A percentile compares a stretch with the other conserved stretches of the same genome.
Evolutionary conservation across 2,329 filamentous ascomycete species (phyloP).

Genomic region (Pseudogymnoascus destructans): DNA sequence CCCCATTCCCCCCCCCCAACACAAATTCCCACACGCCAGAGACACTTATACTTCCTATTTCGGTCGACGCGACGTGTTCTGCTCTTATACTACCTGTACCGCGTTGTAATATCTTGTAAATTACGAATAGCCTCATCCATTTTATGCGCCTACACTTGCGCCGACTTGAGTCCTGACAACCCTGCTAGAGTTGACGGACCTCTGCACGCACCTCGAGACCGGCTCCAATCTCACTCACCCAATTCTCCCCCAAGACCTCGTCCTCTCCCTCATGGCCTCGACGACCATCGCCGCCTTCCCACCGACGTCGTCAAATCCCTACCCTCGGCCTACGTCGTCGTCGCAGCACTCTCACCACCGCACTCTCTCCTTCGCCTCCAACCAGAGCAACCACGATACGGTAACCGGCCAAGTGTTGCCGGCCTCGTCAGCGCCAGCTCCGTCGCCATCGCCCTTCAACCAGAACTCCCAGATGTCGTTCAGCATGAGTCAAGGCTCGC

Average conservation of each 20-base stretch:
- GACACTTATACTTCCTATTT: conserved; percentile 13
- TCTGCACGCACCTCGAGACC: conserved; percentile 1
- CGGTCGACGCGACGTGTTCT: conserved; percentile 10
- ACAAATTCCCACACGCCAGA: conserved; percentile 6
- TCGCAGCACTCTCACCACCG: not conserved
- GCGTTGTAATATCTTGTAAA: conserved; percentile 1
- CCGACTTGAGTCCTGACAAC: not conserved
- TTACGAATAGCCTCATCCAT: conserved; percentile 6
- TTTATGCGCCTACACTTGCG: not conserved
- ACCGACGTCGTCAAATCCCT: not conserved
- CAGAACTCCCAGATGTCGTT: conserved; percentile 22
- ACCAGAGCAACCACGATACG: not conserved
- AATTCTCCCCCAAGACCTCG: not conserved
- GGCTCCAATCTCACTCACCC: not conserved
- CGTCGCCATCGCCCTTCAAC: not conserved
- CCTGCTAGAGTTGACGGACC: conserved; percentile 1
- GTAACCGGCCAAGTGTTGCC: not conserved
- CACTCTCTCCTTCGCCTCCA: not conserved
- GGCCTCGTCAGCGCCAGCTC: not conserved
- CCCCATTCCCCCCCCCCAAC: not conserved
- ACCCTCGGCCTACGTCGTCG: conserved; percentile 1
- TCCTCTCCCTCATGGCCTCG: conserved; percentile 6
- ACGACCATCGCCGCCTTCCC: conserved; percentile 4
- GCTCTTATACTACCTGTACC: conserved; percentile 7
- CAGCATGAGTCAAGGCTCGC: conserved; percentile 25